These are phyloP conservation scores for Gamsiella multidivaricata DNA, from an alignment of 192 early-diverging fungal species.

Conservation along the genomic window DNA sequence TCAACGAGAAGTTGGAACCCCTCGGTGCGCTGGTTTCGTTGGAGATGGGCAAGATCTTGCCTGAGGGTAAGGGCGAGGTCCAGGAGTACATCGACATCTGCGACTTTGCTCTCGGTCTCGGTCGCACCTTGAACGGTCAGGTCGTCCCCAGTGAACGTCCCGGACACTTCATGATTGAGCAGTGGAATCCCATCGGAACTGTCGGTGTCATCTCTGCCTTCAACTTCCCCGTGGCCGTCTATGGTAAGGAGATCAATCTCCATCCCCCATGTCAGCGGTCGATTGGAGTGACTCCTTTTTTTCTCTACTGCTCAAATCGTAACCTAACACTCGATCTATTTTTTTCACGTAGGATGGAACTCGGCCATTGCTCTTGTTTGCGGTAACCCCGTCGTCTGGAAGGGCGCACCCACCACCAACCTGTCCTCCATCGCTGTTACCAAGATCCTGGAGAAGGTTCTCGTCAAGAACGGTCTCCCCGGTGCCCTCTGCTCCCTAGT, in stretches of 20 bases:
- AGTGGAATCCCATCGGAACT: slow-evolving; percentile 93
- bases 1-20: slow-evolving; percentile 77
- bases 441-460: slow-evolving; percentile 84
- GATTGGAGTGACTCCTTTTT: no score
- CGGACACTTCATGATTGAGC: slow-evolving; percentile 96
- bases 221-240: slow-evolving; percentile 85
- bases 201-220: slow-evolving; percentile 95
- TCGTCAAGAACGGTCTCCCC: slow-evolving; percentile 83
- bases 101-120: slow-evolving; percentile 90
- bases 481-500: slow-evolving; percentile 87
- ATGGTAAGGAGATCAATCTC: slow-evolving; percentile 21
- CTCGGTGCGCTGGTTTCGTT: slow-evolving; percentile 89
- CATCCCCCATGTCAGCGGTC: no score
- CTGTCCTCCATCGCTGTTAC: slow-evolving; percentile 90
- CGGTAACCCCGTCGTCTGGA: slow-evolving; percentile 94
- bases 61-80: slow-evolving; percentile 94
- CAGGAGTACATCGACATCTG: slow-evolving; percentile 97
- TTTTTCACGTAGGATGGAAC: slow-evolving; percentile 84
- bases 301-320: neutral
- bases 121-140: slow-evolving; percentile 80
- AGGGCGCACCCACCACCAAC: slow-evolving; percentile 81
- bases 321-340: neutral
- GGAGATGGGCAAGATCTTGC: slow-evolving; percentile 96
- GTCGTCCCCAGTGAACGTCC: slow-evolving; percentile 91
- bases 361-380: slow-evolving; percentile 87